A percentile compares a stretch with the other conserved stretches of the same genome.
Conservation (phyloP, 1,284 basidiomycete species). For the Inonotus obliquus region DNA sequence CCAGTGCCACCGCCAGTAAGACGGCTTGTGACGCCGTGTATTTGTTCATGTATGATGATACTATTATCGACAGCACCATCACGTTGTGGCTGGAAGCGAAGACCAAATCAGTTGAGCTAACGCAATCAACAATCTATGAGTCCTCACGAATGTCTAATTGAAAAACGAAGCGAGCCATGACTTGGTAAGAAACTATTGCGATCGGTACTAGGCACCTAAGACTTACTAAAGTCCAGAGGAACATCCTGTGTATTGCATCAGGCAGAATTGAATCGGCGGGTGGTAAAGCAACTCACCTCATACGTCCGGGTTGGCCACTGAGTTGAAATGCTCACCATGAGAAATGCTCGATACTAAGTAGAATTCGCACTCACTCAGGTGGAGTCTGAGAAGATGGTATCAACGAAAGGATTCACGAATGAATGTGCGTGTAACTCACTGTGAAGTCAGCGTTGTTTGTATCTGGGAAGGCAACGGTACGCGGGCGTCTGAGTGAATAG, state of each 20-base stretch:
- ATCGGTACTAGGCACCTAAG: not conserved
- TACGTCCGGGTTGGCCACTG: slow-evolving; percentile 35
- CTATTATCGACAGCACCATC: slow-evolving; percentile 50
- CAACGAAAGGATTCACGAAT: not conserved
- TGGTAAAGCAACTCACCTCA: slow-evolving; percentile 18
- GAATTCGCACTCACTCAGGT: not conserved
- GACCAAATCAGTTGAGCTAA: not conserved
- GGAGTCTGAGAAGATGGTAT: not conserved
- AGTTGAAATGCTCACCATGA: not conserved
- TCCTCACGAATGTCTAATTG: not conserved
- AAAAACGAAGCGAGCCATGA: too few relatives aligned
- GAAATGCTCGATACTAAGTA: not conserved
- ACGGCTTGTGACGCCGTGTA: slow-evolving; percentile 49
- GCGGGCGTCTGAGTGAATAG: not conserved
- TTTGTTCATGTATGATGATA: slow-evolving; percentile 44
- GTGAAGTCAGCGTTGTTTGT: slow-evolving; percentile 41
- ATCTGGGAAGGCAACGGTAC: slow-evolving; percentile 19
- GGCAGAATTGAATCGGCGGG: not conserved
- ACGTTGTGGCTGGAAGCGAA: slow-evolving; percentile 29
- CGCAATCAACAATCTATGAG: not conserved
- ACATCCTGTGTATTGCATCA: slow-evolving; percentile 30
- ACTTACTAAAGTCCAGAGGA: slow-evolving; percentile 37
- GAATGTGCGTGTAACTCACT: slow-evolving; percentile 16
- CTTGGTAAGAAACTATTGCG: not conserved
- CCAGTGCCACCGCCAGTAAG: slow-evolving; percentile 50